Evolutionary conservation across 2,329 filamentous ascomycete genomes (phyloP).

Genomic region (Xylaria sp.): DNA sequence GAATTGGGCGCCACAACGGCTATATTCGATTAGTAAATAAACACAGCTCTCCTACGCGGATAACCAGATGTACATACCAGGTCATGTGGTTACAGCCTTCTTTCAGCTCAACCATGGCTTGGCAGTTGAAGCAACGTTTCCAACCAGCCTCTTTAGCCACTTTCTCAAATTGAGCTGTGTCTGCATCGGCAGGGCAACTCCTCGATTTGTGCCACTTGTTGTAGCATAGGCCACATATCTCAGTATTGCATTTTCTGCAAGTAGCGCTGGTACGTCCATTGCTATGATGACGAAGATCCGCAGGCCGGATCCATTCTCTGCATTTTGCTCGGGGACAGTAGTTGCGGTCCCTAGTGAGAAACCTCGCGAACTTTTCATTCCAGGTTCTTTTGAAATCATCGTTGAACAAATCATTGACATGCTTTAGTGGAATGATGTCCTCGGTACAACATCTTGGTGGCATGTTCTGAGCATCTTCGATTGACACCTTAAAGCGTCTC

Average conservation of each 20-base stretch:
- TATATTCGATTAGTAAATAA: constrained; percentile 44
- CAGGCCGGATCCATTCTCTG: constrained; percentile 82
- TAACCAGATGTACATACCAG: constrained; percentile 67
- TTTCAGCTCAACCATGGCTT: constrained; percentile 78
- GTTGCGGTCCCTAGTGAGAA: constrained; percentile 76
- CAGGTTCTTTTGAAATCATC: constrained; percentile 79
- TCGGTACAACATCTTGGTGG: constrained; percentile 83
- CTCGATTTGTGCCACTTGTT: constrained; percentile 76
- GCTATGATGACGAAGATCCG: constrained; percentile 67
- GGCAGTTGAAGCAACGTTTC: constrained; percentile 81
- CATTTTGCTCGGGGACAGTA: constrained; percentile 81
- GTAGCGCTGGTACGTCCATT: constrained; percentile 73
- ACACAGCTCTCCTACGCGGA: constrained; percentile 15
- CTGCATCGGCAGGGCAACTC: constrained; percentile 79
- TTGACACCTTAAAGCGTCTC: constrained; percentile 78
- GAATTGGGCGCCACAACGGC: constrained; percentile 83
- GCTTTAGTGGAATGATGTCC: constrained; percentile 77
- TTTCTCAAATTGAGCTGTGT: constrained; percentile 70
- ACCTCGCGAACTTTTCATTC: constrained; percentile 85
- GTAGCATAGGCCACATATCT: constrained; percentile 80
- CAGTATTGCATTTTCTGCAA: constrained; percentile 77
- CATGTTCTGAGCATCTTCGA: constrained; percentile 83
- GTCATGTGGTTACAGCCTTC: constrained; percentile 91
- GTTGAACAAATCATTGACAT: constrained; percentile 81
- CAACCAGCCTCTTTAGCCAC: constrained; percentile 75